phyloP scores from a whole-genome alignment of 2,329 filamentous ascomycete species.

The Nigrograna mackinnonii region DNA sequence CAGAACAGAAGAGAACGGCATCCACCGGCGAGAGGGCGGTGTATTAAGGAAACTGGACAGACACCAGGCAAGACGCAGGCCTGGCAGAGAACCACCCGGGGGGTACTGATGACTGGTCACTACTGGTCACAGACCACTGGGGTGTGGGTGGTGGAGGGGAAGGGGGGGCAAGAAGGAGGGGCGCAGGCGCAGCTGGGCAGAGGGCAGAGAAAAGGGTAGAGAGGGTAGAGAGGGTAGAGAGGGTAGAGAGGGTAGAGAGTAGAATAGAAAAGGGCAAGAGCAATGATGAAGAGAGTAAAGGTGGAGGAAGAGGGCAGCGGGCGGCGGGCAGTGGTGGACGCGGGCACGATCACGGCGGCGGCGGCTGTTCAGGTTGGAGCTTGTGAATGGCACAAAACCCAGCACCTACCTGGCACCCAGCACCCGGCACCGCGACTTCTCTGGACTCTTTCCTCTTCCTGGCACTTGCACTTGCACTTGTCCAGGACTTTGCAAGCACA shows the following conservation, averaged over 20 bases:
- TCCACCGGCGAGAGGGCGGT: no score
- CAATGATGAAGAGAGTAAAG: background rate
- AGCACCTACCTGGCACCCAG: no score
- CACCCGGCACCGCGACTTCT: no score
- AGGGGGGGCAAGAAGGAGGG: background rate
- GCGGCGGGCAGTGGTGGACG: background rate
- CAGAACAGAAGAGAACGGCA: no score
- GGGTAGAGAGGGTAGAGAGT: background rate
- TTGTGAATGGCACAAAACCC: no score
- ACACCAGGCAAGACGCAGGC: no score
- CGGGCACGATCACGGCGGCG: background rate
- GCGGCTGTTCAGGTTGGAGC: background rate
- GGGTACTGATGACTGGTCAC: no score
- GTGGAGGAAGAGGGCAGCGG: background rate
- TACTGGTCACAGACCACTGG: no score
- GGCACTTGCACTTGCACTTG: no score
- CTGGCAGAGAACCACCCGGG: no score
- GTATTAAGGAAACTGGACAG: no score
- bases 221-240: background rate
- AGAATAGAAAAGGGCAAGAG: background rate
- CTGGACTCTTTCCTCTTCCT: no score
- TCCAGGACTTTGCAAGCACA: conserved; percentile 5
- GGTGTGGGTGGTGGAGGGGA: background rate
- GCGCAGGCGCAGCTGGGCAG: background rate
- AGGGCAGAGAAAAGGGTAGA: background rate